Evolutionary conservation across 2,329 filamentous ascomycete genomes (phyloP), one percentile per base, ranked within the genome.

Genomic region (Colletotrichum paranaense): DNA sequence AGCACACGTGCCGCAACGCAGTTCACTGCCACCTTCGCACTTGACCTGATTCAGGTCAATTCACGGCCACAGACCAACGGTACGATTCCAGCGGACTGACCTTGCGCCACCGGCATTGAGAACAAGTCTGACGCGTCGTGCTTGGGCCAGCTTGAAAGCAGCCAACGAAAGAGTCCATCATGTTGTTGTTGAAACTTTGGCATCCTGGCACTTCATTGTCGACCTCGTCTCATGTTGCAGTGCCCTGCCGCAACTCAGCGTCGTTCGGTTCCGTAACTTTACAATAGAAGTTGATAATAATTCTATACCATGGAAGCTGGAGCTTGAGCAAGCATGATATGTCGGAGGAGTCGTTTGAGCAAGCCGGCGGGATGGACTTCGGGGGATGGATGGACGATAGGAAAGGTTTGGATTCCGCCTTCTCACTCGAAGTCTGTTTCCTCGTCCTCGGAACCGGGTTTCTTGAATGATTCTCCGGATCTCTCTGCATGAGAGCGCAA

Each of bases 1-100:
- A 53, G 80, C 76, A 69, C 81, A 83, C 67, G 82, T 82, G 2
- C 78, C 75, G 59, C 81, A 83, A 28, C 53, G 56, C 16, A 78
- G 66, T 14, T 77, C 75, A 35, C 75, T 77, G 16, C 78, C 75
- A 24, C 80, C 81, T 64, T 83, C 81, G 64, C 81, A 83, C 57
- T 76, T 76, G 52, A 78, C 77, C 57, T 67, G 59, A 22, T 14
- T 49, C n/a, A 14, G 22, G 42, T 58, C 26, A 68, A 19, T n/a
- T 8, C 24, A 38, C 52, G 42, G 22, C 16, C 22, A n/a, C 30
- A 42, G 22, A n/a, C 30, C n/a, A 52, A 46, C 26, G 12, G 22
- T 19, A 11, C 32, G 19, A 30, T 14, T 5, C 32, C 11, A 3
- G n/a, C 8, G 46, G 26, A n/a, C 62, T 67, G n/a, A 75, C 74